Conservation (phyloP, 1,284 basidiomycete genomes). For the Waitea zeae region DNA sequence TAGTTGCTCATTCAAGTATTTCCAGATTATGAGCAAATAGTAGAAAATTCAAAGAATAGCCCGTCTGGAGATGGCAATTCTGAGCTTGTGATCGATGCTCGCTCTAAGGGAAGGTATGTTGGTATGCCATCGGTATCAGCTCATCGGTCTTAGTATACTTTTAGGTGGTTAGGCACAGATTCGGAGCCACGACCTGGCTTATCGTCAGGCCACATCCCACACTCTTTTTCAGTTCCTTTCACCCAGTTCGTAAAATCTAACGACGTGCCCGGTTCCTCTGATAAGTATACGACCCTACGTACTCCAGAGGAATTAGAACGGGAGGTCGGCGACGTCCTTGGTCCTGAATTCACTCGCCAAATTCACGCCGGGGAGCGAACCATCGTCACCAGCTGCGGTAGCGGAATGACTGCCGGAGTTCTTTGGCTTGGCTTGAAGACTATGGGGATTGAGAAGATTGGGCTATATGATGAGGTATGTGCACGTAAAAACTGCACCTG, state of each 20-base stretch:
- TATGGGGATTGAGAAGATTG: slow-evolving; percentile 38
- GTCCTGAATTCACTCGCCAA: slow-evolving; percentile 29
- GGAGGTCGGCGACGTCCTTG: slow-evolving; percentile 45
- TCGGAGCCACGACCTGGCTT: slow-evolving; percentile 85
- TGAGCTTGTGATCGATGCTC: slow-evolving; percentile 79
- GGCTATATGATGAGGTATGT: slow-evolving; percentile 74
- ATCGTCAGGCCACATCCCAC: slow-evolving; percentile 86
- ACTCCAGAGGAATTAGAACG: slow-evolving; percentile 34
- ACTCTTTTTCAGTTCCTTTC: slow-evolving; percentile 79
- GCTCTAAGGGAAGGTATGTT: slow-evolving; percentile 55
- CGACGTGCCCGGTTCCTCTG: slow-evolving; percentile 17
- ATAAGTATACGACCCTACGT: slow-evolving; percentile 49
- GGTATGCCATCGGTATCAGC: neutral
- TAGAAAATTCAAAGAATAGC: slow-evolving; percentile 45
- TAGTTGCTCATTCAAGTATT: too few species aligned
- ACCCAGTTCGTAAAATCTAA: slow-evolving; percentile 50
- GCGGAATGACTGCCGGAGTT: slow-evolving; percentile 93
- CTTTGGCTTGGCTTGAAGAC: slow-evolving; percentile 78
- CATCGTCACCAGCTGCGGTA: slow-evolving; percentile 69
- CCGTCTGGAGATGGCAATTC: slow-evolving; percentile 23
- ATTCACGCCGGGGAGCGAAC: slow-evolving; percentile 40
- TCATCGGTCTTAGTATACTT: neutral
- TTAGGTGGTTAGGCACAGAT: slow-evolving; percentile 61
- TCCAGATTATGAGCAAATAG: slow-evolving; percentile 75
- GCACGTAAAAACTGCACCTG: slow-evolving; percentile 4